Evolutionary conservation across 2,329 filamentous ascomycete genomes (phyloP), one percentile per base, ranked within the genome.

Genomic region (Aspergillus novoparasiticus): DNA sequence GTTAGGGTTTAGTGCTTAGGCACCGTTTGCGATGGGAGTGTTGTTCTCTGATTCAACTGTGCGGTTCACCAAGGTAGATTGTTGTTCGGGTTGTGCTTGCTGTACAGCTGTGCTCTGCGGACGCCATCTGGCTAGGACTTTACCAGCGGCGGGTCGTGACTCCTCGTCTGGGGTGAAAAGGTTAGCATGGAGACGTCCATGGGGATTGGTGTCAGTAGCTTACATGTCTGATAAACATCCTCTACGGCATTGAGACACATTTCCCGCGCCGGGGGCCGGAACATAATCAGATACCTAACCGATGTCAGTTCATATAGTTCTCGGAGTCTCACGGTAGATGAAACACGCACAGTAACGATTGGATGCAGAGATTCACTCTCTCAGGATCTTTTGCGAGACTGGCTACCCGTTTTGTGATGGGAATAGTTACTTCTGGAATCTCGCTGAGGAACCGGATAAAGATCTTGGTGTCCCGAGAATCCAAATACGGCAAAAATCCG

Each of bases 391-490:
- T 83, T 0, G 87, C 87, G 62, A 90, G 80, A 63, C 83, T 85
- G 69, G 85, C 84, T 41, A 98, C 88, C 57, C 91, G 86, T 54
- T 89, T 84, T 2, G 98, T 83, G 65, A 98, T 88, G 12, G 86
- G 84, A 39, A 82, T 78, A 64, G 89, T 92, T 39, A 99, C 83
- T 48, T 91, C 89, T 0, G 95, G 95, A 39, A 99, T 89, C 77
- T 99, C 95, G 57, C 93, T 94, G 51, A 99, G 81, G 74, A 98
- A 96, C 41, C 95, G 88, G 32, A 96, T 94, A 61, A 99, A 82
- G 26, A 96, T 86, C 76, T 95, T 94, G 53, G 71, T 75, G 75
- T 99, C 95, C 64, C 92, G 91, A 2, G 90, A 87, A 73, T 97
- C 93, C n/a, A 98, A 83, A 76, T 97, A 98, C 4, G 92, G 92